A percentile compares a stretch with the other conserved stretches of the same genome.
Conservation (phyloP, 2,329 filamentous ascomycete species). For the Arachnomyces sp. region DNA sequence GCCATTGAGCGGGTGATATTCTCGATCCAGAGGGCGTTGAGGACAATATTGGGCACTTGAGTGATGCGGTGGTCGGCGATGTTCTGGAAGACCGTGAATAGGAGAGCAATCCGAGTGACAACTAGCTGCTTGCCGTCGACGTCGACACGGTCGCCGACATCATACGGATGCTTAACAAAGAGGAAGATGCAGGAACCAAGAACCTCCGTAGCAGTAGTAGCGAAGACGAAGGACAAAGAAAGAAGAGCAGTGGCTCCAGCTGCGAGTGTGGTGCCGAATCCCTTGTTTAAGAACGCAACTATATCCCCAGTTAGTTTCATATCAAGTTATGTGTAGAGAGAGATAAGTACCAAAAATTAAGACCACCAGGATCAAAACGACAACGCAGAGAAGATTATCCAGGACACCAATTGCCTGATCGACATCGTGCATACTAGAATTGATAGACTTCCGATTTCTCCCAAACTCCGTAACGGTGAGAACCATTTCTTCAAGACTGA, state of each 20-base stretch:
- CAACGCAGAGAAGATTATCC: conserved; percentile 73
- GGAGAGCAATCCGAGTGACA: conserved; percentile 87
- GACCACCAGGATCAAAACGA: conserved; percentile 72
- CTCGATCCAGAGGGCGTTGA: conserved; percentile 92
- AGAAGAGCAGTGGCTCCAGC: conserved; percentile 87
- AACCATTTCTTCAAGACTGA: conserved; percentile 92
- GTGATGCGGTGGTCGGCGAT: conserved; percentile 72
- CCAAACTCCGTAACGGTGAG: conserved; percentile 77
- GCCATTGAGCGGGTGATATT: conserved; percentile 86
- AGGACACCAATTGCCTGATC: conserved; percentile 88
- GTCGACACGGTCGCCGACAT: conserved; percentile 90
- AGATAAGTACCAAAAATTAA: conserved; percentile 66
- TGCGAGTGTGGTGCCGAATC: conserved; percentile 75
- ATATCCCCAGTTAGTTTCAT: conserved; percentile 16
- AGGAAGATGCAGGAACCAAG: conserved; percentile 98
- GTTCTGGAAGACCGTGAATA: conserved; percentile 86
- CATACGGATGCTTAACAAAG: conserved; percentile 96
- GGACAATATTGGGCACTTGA: conserved; percentile 80
- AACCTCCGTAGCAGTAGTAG: conserved; percentile 84
- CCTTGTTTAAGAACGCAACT: conserved; percentile 82
- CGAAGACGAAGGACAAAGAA: conserved; percentile 94
- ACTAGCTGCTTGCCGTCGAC: conserved; percentile 61
- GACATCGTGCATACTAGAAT: conserved; percentile 93
- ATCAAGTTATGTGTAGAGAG: conserved; percentile 16
- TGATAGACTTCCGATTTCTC: conserved; percentile 78